Evolutionary conservation across 2,329 filamentous ascomycete genomes (phyloP).

Genomic region (Endoconidiophora laricicola): DNA sequence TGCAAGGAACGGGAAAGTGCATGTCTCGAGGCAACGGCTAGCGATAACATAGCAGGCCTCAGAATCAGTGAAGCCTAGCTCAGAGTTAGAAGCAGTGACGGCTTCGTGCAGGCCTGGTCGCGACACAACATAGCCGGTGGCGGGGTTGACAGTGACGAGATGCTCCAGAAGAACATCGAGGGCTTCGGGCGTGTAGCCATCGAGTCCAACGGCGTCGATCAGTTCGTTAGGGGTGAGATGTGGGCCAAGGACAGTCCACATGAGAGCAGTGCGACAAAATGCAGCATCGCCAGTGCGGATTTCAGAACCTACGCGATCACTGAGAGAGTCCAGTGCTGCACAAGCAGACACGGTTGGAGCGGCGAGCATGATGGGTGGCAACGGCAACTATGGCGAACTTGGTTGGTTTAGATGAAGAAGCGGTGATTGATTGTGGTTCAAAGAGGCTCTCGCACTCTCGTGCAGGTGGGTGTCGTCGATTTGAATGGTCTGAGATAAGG

Average conservation of each 20-base stretch:
- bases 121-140: background rate
- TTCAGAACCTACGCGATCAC: conserved; percentile 8
- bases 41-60: conserved; percentile 12
- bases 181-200: conserved; percentile 1
- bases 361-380: background rate
- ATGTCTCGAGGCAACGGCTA: conserved; percentile 11
- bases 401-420: background rate
- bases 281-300: conserved; percentile 10
- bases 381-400: no score
- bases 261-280: conserved; percentile 11
- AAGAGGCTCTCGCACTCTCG: no score
- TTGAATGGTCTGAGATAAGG: no score
- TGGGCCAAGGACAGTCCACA: conserved; percentile 10
- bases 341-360: background rate
- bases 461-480: no score
- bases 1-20: conserved; percentile 10
- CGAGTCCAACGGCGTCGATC: conserved; percentile 9
- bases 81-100: conserved; percentile 3
- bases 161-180: conserved; percentile 1
- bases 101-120: conserved; percentile 9
- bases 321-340: background rate
- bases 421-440: background rate
- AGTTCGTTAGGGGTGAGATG: conserved; percentile 2
- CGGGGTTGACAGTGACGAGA: conserved; percentile 2
- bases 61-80: conserved; percentile 9